phyloP scores from a whole-genome alignment of 192 early-diverging fungal genomes.

The Obelidium mucronatum region DNA sequence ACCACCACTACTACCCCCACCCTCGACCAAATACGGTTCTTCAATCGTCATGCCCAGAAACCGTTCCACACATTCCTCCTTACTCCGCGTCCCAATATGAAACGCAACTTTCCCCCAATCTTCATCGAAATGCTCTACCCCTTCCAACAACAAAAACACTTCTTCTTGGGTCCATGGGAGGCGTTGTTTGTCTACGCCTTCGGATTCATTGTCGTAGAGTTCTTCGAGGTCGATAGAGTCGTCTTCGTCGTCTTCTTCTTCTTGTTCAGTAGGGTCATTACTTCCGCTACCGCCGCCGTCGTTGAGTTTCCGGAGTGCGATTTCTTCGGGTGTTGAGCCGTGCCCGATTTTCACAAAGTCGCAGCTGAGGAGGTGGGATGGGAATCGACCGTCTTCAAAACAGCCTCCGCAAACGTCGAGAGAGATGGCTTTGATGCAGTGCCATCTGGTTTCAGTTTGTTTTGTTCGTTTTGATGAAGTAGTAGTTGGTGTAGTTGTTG shows the following conservation, averaged over 20 bases:
- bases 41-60: constrained; percentile 89
- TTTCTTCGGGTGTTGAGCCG: not conserved
- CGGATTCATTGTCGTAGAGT: constrained; percentile 37
- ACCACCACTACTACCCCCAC: constrained; percentile 55
- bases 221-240: constrained; percentile 28
- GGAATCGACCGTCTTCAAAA: constrained; percentile 93
- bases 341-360: constrained; percentile 80
- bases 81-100: constrained; percentile 88
- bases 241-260: constrained; percentile 30
- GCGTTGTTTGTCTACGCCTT: not conserved
- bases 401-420: constrained; percentile 87
- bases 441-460: constrained; percentile 40
- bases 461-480: constrained; percentile 37
- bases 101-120: constrained; percentile 93
- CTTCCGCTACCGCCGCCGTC: not conserved
- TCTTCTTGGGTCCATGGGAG: constrained; percentile 89
- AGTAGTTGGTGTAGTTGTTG: not conserved
- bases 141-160: constrained; percentile 86
- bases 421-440: constrained; percentile 24
- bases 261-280: constrained; percentile 18
- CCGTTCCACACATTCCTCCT: constrained; percentile 89
- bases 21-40: constrained; percentile 71
- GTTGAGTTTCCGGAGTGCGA: not conserved
- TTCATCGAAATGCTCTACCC: constrained; percentile 90
- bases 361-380: constrained; percentile 76